Conservation (phyloP, 345 rosid genomes). For the Gossypium arboreum region DNA sequence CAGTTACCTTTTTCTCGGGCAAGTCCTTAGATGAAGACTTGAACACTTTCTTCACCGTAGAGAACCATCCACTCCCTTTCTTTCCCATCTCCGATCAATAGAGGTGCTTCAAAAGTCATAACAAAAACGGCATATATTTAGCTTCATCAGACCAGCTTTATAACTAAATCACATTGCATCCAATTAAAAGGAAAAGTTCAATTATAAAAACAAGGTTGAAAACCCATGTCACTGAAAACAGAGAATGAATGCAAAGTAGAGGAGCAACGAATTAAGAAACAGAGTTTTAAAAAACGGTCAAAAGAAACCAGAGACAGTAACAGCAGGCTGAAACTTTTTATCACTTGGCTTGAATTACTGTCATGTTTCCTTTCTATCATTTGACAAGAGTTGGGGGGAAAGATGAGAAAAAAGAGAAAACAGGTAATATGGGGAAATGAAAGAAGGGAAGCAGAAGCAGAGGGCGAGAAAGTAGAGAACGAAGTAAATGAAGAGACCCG, state of each 20-base stretch:
- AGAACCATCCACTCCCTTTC: conserved; percentile 9
- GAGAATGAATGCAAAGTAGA: neutral
- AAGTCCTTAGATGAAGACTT: conserved; percentile 61
- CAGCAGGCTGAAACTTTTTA: neutral
- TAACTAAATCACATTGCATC: neutral
- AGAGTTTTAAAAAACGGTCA: neutral
- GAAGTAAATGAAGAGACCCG: conserved; percentile 29
- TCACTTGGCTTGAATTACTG: conserved; percentile 9
- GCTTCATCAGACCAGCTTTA: neutral
- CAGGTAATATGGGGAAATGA: neutral
- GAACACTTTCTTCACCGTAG: conserved; percentile 79
- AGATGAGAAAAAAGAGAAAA: neutral
- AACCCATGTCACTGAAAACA: neutral
- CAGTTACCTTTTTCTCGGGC: conserved; percentile 43
- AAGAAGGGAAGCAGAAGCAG: conserved; percentile 7
- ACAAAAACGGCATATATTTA: neutral
- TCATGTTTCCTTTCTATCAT: conserved; percentile 13
- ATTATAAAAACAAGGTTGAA: neutral
- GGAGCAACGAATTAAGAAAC: neutral
- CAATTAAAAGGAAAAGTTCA: neutral
- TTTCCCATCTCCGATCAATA: conserved; percentile 19
- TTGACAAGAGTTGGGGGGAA: neutral
- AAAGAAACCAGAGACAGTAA: conserved; percentile 16
- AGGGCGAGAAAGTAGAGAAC: conserved; percentile 8
- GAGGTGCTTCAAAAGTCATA: neutral